A percentile compares a stretch with the other conserved stretches of the same genome.
Conservation (phyloP, 2,329 filamentous ascomycete species). For the Chrysoporthe puriensis region DNA sequence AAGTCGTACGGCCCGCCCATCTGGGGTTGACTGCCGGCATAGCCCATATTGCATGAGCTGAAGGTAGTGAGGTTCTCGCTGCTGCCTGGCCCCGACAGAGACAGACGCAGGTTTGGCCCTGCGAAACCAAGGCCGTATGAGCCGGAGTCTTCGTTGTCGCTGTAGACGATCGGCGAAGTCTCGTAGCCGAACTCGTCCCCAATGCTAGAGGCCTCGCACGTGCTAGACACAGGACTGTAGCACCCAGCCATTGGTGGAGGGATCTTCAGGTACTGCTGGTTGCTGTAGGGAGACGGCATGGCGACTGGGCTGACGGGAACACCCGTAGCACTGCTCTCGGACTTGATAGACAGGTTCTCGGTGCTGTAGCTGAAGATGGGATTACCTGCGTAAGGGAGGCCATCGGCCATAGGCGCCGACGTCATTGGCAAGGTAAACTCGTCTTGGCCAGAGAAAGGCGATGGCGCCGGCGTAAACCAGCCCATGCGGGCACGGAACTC, state of each 20-base stretch:
- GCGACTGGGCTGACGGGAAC: conserved; percentile 58
- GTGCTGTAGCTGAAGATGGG: conserved; percentile 67
- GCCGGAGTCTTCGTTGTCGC: conserved; percentile 62
- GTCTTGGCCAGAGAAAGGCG: conserved; percentile 43
- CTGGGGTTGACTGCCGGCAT: conserved; percentile 49
- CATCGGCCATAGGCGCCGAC: conserved; percentile 30
- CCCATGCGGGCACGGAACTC: conserved; percentile 73
- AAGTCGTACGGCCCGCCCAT: conserved; percentile 53
- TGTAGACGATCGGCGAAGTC: conserved; percentile 60
- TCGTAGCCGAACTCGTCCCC: conserved; percentile 45
- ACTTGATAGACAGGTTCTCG: conserved; percentile 62
- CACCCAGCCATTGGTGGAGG: conserved; percentile 64
- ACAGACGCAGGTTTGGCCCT: conserved; percentile 50
- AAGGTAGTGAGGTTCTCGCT: conserved; percentile 29
- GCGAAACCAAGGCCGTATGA: conserved; percentile 53
- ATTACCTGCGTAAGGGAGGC: conserved; percentile 57
- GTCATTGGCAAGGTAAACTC: conserved; percentile 45
- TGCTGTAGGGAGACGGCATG: conserved; percentile 58
- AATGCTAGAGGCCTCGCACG: conserved; percentile 43
- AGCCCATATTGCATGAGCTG: conserved; percentile 35
- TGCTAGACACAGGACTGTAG: conserved; percentile 67
- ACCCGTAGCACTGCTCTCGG: conserved; percentile 50
- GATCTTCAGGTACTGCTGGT: conserved; percentile 63
- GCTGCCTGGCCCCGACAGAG: conserved; percentile 42
- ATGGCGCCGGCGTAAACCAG: conserved; percentile 64